Evolutionary conservation across 768 basidiomycete genomes (phyloP).

Genomic region (Trametes cinnabarina): DNA sequence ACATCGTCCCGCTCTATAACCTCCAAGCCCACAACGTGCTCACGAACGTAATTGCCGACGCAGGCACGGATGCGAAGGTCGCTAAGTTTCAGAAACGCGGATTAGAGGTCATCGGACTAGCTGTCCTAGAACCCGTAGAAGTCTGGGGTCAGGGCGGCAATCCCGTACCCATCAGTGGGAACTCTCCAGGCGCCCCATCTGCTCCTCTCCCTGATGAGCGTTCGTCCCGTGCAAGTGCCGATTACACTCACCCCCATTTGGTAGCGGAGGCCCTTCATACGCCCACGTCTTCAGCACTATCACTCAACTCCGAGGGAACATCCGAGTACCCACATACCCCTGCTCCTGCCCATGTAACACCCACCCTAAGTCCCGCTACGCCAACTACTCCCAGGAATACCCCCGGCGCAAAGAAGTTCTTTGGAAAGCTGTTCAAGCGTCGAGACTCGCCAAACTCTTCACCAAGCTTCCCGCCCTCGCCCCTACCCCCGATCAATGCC

Average conservation of each 20-base stretch:
- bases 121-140: constrained; percentile 77
- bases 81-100: constrained; percentile 58
- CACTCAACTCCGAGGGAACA: constrained; percentile 26
- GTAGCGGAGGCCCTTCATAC: constrained; percentile 27
- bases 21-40: constrained; percentile 85
- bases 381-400: constrained; percentile 28
- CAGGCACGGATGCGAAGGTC: constrained; percentile 84
- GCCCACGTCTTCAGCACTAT: constrained; percentile 34
- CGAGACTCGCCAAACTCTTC: constrained; percentile 30
- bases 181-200: constrained; percentile 16
- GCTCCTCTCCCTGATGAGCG: constrained; percentile 32
- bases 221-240: constrained; percentile 12
- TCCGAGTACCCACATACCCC: constrained; percentile 17
- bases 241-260: constrained; percentile 7
- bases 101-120: constrained; percentile 70
- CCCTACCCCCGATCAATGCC: constrained; percentile 7
- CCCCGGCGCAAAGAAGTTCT: constrained; percentile 49
- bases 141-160: constrained; percentile 46
- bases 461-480: constrained; percentile 30
- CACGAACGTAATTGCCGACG: constrained; percentile 83
- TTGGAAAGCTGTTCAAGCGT: constrained; percentile 71
- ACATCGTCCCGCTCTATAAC: constrained; percentile 85
- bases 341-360: constrained; percentile 16
- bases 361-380: constrained; percentile 9
- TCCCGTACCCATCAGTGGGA: constrained; percentile 14